A percentile compares a stretch with the other conserved stretches of the same genome.
Evolutionary conservation across 768 basidiomycete species (phyloP).

Genomic region (Udeniomyces megalosporus): DNA sequence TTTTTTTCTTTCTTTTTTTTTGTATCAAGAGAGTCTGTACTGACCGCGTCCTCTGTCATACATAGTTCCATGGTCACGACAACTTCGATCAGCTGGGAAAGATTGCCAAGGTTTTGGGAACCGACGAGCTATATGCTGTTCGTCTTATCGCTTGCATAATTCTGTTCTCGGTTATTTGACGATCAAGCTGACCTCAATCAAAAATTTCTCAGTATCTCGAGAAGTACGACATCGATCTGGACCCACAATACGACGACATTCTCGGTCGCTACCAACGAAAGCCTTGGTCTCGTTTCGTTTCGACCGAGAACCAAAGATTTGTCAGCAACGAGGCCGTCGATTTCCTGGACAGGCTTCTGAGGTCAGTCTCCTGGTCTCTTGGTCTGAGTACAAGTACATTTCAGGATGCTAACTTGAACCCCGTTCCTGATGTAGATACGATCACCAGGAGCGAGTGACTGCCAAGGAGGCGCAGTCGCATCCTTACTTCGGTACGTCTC

Average conservation of each 20-base stretch:
- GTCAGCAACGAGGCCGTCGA: slow-evolving; percentile 95
- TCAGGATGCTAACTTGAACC: background rate
- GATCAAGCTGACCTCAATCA: too few relatives aligned
- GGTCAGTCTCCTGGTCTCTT: background rate
- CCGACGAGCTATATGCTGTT: slow-evolving; percentile 69
- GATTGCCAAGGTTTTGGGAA: slow-evolving; percentile 92
- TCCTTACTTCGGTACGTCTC: slow-evolving; percentile 55
- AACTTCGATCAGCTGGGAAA: slow-evolving; percentile 98
- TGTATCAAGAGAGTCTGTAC: background rate
- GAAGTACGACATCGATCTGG: slow-evolving; percentile 75
- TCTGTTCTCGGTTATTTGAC: too few relatives aligned
- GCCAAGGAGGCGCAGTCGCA: slow-evolving; percentile 84
- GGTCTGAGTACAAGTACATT: background rate
- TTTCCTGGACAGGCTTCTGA: slow-evolving; percentile 68
- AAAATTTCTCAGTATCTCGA: slow-evolving; percentile 6
- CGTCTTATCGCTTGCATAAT: slow-evolving; percentile 5
- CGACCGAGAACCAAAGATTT: slow-evolving; percentile 63
- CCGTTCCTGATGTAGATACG: slow-evolving; percentile 53
- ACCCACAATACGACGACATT: slow-evolving; percentile 66
- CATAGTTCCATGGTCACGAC: slow-evolving; percentile 95
- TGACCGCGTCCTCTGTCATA: background rate
- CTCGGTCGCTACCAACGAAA: slow-evolving; percentile 57
- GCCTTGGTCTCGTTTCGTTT: slow-evolving; percentile 82
- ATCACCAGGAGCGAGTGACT: slow-evolving; percentile 91
- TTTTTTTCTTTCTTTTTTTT: background rate